phyloP scores from a whole-genome alignment of 768 basidiomycete species.

The Cystofilobasidium ferigula region DNA sequence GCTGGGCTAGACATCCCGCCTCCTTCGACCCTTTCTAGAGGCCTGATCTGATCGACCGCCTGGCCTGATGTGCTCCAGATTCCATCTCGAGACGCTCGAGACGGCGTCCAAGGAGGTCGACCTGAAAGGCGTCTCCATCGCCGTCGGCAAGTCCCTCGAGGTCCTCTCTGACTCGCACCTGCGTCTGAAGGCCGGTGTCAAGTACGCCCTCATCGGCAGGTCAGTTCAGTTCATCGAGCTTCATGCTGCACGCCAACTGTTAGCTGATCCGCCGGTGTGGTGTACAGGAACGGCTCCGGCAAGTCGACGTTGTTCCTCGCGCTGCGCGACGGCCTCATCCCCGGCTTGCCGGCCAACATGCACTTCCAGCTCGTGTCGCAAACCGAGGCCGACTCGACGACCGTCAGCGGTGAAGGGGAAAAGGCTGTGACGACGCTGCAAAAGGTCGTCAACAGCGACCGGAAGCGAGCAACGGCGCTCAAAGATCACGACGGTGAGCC shows the following conservation, averaged over 20 bases:
- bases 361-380: conserved; percentile 45
- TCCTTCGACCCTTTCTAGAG: neutral
- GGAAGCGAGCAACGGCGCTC: conserved; percentile 38
- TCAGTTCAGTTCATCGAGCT: conserved; percentile 9
- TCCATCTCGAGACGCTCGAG: conserved; percentile 35
- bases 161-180: conserved; percentile 48
- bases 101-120: conserved; percentile 42
- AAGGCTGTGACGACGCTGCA: conserved; percentile 36
- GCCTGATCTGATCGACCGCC: no score
- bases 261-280: neutral
- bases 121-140: conserved; percentile 47
- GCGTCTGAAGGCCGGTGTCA: conserved; percentile 42
- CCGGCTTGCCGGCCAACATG: conserved; percentile 43
- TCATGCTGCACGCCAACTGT: neutral
- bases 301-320: conserved; percentile 46
- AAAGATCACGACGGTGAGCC: conserved; percentile 30
- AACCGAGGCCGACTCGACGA: conserved; percentile 32
- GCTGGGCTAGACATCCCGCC: neutral
- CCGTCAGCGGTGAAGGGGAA: conserved; percentile 28
- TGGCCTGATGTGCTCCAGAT: conserved; percentile 22
- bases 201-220: conserved; percentile 45
- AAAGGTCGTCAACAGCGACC: conserved; percentile 45
- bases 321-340: conserved; percentile 44
- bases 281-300: conserved; percentile 46
- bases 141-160: conserved; percentile 46